Percentiles rank a stretch among this genome's conserved stretches.
These are phyloP conservation scores for Xylaria nigripes DNA, from an alignment of 495 filamentous ascomycete genomes.

Conservation along the genomic window DNA sequence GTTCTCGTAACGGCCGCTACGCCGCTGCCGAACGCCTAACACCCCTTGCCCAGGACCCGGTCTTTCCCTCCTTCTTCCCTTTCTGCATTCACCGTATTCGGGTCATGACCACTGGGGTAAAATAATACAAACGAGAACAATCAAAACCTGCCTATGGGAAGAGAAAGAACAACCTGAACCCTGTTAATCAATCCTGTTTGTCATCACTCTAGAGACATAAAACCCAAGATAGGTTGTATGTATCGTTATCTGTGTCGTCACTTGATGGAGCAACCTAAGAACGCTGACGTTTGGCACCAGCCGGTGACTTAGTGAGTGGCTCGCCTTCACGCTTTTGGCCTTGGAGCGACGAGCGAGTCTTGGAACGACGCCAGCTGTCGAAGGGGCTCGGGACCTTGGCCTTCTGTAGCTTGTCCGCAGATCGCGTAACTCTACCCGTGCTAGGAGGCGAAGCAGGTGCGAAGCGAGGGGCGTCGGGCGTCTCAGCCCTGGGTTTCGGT, in stretches of 20 bases:
- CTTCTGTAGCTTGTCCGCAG: constrained; percentile 27
- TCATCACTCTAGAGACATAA: background rate
- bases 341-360: constrained; percentile 30
- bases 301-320: constrained; percentile 21
- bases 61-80: background rate
- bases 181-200: too few species aligned
- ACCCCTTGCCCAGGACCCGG: background rate
- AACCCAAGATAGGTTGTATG: background rate
- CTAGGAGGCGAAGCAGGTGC: constrained; percentile 49
- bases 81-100: background rate
- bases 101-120: background rate
- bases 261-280: constrained; percentile 19
- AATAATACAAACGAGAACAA: constrained; percentile 13
- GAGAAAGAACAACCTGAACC: background rate
- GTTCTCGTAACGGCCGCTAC: background rate
- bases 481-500: constrained; percentile 28
- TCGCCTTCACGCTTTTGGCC: constrained; percentile 43
- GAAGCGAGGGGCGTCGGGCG: constrained; percentile 44
- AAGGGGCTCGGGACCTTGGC: constrained; percentile 52
- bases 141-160: background rate
- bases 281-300: constrained; percentile 29
- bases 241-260: constrained; percentile 1
- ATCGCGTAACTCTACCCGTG: constrained; percentile 46
- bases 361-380: constrained; percentile 55
- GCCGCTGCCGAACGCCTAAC: constrained; percentile 5